Evolutionary conservation across 495 filamentous ascomycete species (phyloP).

Genomic region (Friedmanniomyces endolithicus): DNA sequence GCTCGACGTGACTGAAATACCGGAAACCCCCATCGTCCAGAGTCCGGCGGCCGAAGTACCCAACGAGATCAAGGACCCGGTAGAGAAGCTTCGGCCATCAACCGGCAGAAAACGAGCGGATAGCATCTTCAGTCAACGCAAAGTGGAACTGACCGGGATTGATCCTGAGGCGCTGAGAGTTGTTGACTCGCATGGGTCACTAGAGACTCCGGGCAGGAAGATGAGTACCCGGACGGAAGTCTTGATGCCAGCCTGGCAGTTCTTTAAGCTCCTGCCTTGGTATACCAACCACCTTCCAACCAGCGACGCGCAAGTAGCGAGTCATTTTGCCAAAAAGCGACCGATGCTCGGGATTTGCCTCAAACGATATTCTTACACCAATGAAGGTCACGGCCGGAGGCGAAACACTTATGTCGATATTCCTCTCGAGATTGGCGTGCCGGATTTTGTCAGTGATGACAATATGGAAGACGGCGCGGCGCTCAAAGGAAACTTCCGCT

Average conservation of each 20-base stretch:
- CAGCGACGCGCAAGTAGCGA: slow-evolving; percentile 56
- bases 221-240: slow-evolving; percentile 62
- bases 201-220: slow-evolving; percentile 25
- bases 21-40: slow-evolving; percentile 30
- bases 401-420: slow-evolving; percentile 80
- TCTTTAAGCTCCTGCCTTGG: slow-evolving; percentile 53
- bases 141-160: slow-evolving; percentile 35
- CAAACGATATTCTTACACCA: slow-evolving; percentile 73
- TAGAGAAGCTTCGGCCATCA: slow-evolving; percentile 18
- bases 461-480: slow-evolving; percentile 50
- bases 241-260: slow-evolving; percentile 95
- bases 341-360: slow-evolving; percentile 84
- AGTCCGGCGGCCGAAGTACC: slow-evolving; percentile 28
- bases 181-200: slow-evolving; percentile 15
- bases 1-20: slow-evolving; percentile 36
- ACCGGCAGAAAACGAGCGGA: slow-evolving; percentile 34
- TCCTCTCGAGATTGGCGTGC: slow-evolving; percentile 73
- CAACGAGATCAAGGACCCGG: slow-evolving; percentile 16
- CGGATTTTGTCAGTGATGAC: slow-evolving; percentile 81
- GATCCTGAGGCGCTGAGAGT: slow-evolving; percentile 32
- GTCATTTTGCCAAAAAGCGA: slow-evolving; percentile 57
- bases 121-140: slow-evolving; percentile 53
- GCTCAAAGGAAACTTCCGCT: slow-evolving; percentile 70
- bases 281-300: slow-evolving; percentile 59
- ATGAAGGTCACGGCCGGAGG: slow-evolving; percentile 52